phyloP scores from a whole-genome alignment of 2,329 filamentous ascomycete species.

The Fusarium tricinctum region DNA sequence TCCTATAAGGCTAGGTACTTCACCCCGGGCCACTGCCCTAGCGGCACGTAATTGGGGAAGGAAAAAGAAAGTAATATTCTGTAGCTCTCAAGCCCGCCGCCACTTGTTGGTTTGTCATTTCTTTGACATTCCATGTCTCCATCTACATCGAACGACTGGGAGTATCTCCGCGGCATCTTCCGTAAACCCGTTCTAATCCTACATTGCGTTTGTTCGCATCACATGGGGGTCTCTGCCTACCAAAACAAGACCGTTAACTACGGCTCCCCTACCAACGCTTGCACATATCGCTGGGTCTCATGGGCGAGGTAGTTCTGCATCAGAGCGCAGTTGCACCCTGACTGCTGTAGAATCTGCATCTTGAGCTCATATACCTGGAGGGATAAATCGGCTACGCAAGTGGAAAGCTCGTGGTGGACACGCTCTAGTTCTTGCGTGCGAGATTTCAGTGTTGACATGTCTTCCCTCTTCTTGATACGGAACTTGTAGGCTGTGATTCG shows the following conservation, averaged over 20 bases:
- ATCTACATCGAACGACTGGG: not conserved
- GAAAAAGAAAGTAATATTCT: not conserved
- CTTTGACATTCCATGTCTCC: not conserved
- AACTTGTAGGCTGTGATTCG: not conserved
- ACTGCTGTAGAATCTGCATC: slow-evolving; percentile 3
- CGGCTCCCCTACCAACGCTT: not conserved
- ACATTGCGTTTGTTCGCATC: not conserved
- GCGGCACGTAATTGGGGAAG: not conserved
- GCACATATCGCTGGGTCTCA: not conserved
- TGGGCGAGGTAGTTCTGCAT: slow-evolving; percentile 1
- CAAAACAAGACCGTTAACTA: not conserved
- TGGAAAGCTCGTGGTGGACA: not conserved
- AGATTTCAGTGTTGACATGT: not conserved
- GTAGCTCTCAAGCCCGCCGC: not conserved
- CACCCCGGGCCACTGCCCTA: not conserved
- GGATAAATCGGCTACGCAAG: slow-evolving; percentile 1
- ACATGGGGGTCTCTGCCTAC: not conserved
- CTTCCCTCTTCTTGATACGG: slow-evolving; percentile 1
- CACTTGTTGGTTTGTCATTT: slow-evolving; percentile 3
- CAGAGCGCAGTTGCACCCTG: not conserved
- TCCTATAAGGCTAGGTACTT: slow-evolving; percentile 5
- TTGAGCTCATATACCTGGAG: slow-evolving; percentile 1
- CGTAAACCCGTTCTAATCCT: not conserved
- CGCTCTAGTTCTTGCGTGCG: not conserved
- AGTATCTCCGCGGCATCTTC: slow-evolving; percentile 3